phyloP scores from a whole-genome alignment of 805 yeast species.

The Cyberlindnera lachancei region DNA sequence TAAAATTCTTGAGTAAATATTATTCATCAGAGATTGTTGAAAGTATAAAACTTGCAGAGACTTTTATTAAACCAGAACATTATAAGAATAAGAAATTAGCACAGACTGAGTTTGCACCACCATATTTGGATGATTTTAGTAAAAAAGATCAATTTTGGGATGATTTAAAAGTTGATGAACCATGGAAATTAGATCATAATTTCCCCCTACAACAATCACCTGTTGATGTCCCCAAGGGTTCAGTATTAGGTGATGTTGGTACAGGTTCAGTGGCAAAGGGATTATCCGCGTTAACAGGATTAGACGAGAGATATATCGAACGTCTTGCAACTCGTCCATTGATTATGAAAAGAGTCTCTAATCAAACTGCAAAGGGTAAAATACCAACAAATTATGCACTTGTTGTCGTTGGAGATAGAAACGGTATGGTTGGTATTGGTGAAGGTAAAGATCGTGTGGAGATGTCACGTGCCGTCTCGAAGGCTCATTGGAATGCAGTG shows the following conservation, averaged over 20 bases:
- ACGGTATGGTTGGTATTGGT: conserved; percentile 92
- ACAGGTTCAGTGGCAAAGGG: conserved; percentile 38
- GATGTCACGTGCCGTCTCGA: conserved; percentile 63
- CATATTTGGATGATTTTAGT: conserved; percentile 62
- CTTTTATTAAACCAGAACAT: conserved; percentile 59
- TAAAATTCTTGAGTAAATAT: conserved; percentile 49
- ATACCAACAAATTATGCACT: conserved; percentile 74
- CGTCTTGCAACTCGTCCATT: conserved; percentile 58
- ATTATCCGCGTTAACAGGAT: conserved; percentile 58
- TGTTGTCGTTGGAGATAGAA: conserved; percentile 86
- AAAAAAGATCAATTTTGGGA: conserved; percentile 74
- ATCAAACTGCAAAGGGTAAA: conserved; percentile 90
- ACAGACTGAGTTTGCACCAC: conserved; percentile 56
- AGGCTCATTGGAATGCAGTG: conserved; percentile 92
- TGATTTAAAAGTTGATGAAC: conserved; percentile 40
- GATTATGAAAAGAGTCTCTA: conserved; percentile 73
- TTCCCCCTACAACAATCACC: conserved; percentile 55
- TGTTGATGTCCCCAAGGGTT: conserved; percentile 45
- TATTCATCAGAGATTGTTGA: conserved; percentile 78
- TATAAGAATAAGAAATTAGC: conserved; percentile 35
- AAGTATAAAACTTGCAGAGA: conserved; percentile 76
- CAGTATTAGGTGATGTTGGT: conserved; percentile 22
- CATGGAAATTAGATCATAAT: conserved; percentile 39
- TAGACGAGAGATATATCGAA: conserved; percentile 52
- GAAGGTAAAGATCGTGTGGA: conserved; percentile 86